Base-by-base conservation (phyloP, 192 early-diverging fungal genomes). In the Coemansia sp. region DNA sequence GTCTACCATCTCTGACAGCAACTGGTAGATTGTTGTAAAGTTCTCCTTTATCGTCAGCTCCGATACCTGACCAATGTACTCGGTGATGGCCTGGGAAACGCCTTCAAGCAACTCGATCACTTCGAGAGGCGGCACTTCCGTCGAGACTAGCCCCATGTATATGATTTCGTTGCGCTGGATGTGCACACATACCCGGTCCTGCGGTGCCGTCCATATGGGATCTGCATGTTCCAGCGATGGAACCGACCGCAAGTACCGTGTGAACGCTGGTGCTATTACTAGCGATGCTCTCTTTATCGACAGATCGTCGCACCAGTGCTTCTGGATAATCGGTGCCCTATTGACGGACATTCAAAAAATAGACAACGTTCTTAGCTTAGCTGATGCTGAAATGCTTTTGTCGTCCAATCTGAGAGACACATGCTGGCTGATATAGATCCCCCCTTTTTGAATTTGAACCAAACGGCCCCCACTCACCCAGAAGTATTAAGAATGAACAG, bases 1-100 rank as follows among this genome's bases (percentile, higher is more conserved):
- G 73, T 98, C 96, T 46, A 98, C 85, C 88, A 95, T 92, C 74
- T 98, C 96, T 53, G 95, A 92, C 63, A 98, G 83, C 34, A 98
- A 79, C 86, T 93, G 71, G 35, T 70, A 69, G 13, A 96, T 90
- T 13, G 90, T 92, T 28, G 90, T 88, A 88, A 95, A 96, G 80
- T 96, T 92, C 59, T 98, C 95, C 77, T 92, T 93, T 21, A 98
- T 86, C 26, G 87, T 87, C 20, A 82, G 67, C 67, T 97, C 95
- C 10, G 91, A 89, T 20, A 98, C 71, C 33, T 86, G 78, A 18
- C 90, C 90, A 59, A 96, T 88, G 68, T 98, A 98, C 62, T 95
- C 93, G 1, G 83, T 64, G 15, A 96, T 65, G 60, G 94, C 85
- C 59, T 93, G 90, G 20, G 87, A 83, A 29, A 94, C 86, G 34